phyloP scores from a whole-genome alignment of 2,329 filamentous ascomycete species.

The Epichloe elymi region DNA sequence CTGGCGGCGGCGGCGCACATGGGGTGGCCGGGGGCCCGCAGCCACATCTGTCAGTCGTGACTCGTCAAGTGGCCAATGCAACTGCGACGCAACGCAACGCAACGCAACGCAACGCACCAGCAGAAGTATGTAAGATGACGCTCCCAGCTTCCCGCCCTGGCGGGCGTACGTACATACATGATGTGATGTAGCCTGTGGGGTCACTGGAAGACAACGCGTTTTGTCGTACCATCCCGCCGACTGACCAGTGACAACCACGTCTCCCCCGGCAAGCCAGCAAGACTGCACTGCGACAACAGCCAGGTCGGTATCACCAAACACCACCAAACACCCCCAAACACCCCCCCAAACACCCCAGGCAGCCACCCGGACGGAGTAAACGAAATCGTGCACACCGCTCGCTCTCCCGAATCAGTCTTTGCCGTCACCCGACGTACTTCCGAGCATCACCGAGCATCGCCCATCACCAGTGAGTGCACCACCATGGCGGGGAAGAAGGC shows the following conservation, averaged over 20 bases:
- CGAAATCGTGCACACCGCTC: background rate
- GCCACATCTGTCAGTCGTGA: too few species aligned
- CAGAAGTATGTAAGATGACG: background rate
- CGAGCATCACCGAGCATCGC: constrained; percentile 4
- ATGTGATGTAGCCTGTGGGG: background rate
- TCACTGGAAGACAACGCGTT: background rate
- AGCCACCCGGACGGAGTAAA: background rate
- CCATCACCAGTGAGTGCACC: background rate
- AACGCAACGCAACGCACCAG: too few species aligned
- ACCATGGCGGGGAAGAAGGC: constrained; percentile 62
- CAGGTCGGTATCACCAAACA: background rate
- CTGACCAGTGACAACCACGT: constrained; percentile 1
- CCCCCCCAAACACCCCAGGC: background rate
- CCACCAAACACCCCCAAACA: background rate
- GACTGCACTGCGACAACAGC: constrained; percentile 1
- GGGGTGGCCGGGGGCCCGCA: too few species aligned
- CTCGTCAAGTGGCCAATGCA: too few species aligned
- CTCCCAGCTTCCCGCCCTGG: background rate
- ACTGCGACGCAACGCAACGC: too few species aligned
- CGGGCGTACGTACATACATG: too few species aligned
- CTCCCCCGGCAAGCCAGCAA: background rate
- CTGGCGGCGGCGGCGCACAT: too few species aligned
- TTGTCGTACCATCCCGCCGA: background rate
- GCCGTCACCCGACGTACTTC: constrained; percentile 1
- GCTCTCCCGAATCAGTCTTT: background rate